phyloP scores from a whole-genome alignment of 257 asterid genomes.

The Nicotiana sylvestris region DNA sequence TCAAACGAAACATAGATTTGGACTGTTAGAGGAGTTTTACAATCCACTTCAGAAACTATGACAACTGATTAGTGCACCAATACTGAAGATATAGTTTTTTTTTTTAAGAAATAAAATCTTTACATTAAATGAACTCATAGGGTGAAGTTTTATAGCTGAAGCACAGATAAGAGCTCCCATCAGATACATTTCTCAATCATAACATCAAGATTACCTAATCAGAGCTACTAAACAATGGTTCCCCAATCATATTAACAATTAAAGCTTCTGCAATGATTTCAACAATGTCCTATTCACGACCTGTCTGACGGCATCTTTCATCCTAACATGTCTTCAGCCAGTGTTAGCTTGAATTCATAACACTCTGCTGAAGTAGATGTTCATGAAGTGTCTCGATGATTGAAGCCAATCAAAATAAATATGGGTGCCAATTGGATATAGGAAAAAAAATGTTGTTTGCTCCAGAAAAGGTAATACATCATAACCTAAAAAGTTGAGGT shows the following conservation, averaged over 20 bases:
- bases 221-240: conserved; percentile 3
- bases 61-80: neutral
- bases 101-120: neutral
- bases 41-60: neutral
- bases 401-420: conserved; percentile 73
- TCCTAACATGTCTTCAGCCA: conserved; percentile 13
- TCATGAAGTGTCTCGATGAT: conserved; percentile 87
- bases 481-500: conserved; percentile 88
- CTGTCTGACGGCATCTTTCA: conserved; percentile 2
- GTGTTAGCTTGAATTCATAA: conserved; percentile 34
- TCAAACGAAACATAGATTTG: neutral
- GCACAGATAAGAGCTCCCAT: conserved; percentile 3
- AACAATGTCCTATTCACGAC: neutral
- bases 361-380: conserved; percentile 70
- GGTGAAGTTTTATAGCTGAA: conserved; percentile 5
- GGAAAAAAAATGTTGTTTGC: conserved; percentile 84
- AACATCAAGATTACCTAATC: conserved; percentile 2
- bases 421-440: conserved; percentile 95
- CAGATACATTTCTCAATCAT: conserved; percentile 8
- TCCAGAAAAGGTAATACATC: conserved; percentile 94
- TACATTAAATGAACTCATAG: conserved; percentile 11
- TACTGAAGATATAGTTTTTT: neutral
- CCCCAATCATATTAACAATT: neutral
- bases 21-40: neutral
- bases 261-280: neutral